phyloP scores from a whole-genome alignment of 139 green algal genomes.

The Ettlia oleoabundans region DNA sequence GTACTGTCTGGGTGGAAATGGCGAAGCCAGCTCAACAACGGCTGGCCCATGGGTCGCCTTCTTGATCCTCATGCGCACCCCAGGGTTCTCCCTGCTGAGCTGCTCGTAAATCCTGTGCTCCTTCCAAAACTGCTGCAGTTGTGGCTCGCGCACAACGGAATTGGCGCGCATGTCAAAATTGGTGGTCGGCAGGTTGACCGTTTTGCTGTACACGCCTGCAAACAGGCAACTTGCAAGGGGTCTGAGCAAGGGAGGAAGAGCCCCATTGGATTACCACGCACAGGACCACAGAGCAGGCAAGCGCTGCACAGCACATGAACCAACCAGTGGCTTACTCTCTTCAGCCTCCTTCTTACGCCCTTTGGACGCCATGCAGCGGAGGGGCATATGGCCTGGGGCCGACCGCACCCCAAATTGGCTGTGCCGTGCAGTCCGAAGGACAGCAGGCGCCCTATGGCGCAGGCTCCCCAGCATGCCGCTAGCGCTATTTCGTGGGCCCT shows the following conservation, averaged over 20 bases:
- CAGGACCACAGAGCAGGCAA: not conserved
- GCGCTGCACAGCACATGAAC: not conserved
- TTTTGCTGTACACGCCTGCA: constrained; percentile 76
- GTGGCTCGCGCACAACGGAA: constrained; percentile 85
- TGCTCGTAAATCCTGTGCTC: constrained; percentile 80
- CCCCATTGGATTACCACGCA: not conserved
- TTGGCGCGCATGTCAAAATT: constrained; percentile 97
- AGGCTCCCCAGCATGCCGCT: not conserved
- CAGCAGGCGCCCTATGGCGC: not conserved
- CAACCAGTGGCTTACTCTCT: constrained; percentile 22
- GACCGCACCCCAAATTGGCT: not conserved
- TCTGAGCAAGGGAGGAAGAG: not conserved
- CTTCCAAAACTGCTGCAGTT: constrained; percentile 94
- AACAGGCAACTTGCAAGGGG: not conserved
- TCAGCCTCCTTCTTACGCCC: constrained; percentile 27
- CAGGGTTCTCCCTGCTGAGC: constrained; percentile 56
- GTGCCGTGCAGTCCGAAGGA: not conserved
- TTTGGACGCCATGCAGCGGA: constrained; percentile 27
- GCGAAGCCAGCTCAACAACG: no score
- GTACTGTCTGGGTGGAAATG: no score
- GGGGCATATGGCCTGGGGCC: not conserved
- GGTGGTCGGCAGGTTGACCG: constrained; percentile 92
- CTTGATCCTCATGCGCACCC: no score
- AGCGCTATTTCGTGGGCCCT: no score
- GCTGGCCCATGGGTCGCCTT: no score